A percentile compares a stretch with the other conserved stretches of the same genome.
phyloP scores from a whole-genome alignment of 2,329 filamentous ascomycete species.

The Falciphora oryzae region DNA sequence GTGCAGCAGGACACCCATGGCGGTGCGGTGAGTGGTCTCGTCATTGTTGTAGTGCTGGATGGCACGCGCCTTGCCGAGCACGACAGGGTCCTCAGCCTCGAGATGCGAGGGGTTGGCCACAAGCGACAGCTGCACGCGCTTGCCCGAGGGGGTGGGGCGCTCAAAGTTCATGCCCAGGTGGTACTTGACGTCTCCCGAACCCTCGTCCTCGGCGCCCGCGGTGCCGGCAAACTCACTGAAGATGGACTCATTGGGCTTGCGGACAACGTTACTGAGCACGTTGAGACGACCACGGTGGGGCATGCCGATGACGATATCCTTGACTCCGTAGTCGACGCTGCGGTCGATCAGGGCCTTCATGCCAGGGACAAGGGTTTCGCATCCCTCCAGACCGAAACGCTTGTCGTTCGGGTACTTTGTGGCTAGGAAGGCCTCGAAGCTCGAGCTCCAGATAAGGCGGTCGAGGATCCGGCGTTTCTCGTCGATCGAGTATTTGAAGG shows the following conservation, averaged over 20 bases:
- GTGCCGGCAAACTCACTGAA: constrained; percentile 97
- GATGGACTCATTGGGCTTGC: constrained; percentile 99
- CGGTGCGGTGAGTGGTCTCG: constrained; percentile 78
- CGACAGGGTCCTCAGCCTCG: constrained; percentile 96
- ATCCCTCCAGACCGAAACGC: constrained; percentile 96
- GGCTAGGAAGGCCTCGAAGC: constrained; percentile 90
- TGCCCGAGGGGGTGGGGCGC: constrained; percentile 93
- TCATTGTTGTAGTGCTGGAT: constrained; percentile 99
- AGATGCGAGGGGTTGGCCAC: constrained; percentile 98
- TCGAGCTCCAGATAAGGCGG: constrained; percentile 96
- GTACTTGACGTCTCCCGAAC: constrained; percentile 98
- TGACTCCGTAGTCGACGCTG: constrained; percentile 96
- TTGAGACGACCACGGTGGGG: constrained; percentile 98
- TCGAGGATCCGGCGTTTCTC: constrained; percentile 98
- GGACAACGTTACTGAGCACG: constrained; percentile 95
- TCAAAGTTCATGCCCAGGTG: constrained; percentile 99
- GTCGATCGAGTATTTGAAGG: constrained; percentile 96
- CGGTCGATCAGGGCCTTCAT: constrained; percentile 99
- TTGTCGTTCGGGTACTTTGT: constrained; percentile 99
- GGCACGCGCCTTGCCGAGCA: constrained; percentile 92
- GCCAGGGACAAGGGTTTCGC: constrained; percentile 91
- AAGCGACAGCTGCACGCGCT: constrained; percentile 97
- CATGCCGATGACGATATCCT: constrained; percentile 99
- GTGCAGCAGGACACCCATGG: constrained; percentile 94
- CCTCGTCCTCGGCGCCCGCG: constrained; percentile 83